phyloP scores from a whole-genome alignment of 73 alveolate species.

The Paramecium bursaria region DNA sequence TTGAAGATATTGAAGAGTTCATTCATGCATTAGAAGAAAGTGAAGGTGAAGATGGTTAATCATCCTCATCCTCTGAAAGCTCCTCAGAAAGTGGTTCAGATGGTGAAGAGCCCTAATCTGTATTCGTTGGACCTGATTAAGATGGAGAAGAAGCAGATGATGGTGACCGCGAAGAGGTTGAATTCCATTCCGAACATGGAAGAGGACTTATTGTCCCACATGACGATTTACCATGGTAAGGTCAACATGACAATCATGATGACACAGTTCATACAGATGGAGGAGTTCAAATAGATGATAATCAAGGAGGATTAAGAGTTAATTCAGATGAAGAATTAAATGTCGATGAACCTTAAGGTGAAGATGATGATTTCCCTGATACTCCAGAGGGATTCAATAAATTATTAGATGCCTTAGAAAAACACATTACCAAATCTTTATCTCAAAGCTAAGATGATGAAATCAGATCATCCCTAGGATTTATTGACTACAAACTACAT shows the following conservation, averaged over 20 bases:
- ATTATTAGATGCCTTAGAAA: constrained; percentile 54
- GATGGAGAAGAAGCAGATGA: neutral
- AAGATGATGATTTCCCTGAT: constrained; percentile 44
- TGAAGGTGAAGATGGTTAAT: neutral
- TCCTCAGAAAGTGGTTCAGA: too few species aligned
- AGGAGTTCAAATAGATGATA: too few species aligned
- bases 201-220: too few species aligned
- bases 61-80: neutral
- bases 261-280: too few species aligned
- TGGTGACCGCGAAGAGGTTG: neutral
- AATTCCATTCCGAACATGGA: neutral
- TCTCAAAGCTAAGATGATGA: constrained; percentile 30
- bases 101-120: neutral
- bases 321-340: neutral
- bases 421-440: constrained; percentile 6
- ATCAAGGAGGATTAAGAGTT: neutral
- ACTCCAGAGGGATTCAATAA: constrained; percentile 51
- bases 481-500: constrained; percentile 37
- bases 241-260: too few species aligned
- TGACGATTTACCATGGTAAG: too few species aligned
- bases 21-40: neutral
- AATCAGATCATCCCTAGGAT: constrained; percentile 41
- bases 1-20: neutral
- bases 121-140: neutral
- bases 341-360: neutral